Conservation (phyloP, 306 rosid genomes). For the Phaseolus lunatus region DNA sequence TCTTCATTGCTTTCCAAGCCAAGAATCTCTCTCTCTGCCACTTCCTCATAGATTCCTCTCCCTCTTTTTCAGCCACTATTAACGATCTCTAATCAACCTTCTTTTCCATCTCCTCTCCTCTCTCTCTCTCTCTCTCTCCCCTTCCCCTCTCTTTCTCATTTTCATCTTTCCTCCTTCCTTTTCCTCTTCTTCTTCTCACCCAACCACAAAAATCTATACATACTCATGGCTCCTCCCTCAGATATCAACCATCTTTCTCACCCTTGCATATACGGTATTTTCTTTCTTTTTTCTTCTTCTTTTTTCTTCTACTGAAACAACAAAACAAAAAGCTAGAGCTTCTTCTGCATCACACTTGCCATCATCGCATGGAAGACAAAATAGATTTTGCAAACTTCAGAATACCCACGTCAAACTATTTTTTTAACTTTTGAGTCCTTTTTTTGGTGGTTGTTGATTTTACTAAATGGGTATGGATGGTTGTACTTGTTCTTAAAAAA, state of each 20-base stretch:
- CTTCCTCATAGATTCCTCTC: slow-evolving; percentile 68
- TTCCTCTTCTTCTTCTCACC: slow-evolving; percentile 36
- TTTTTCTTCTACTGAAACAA: background rate
- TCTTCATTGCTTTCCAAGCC: slow-evolving; percentile 79
- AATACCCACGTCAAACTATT: background rate
- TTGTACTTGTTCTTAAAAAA: background rate
- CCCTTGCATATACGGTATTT: slow-evolving; percentile 81
- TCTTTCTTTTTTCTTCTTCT: background rate
- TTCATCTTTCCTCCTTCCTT: slow-evolving; percentile 42
- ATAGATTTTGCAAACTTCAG: background rate
- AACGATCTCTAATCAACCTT: slow-evolving; percentile 59
- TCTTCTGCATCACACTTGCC: slow-evolving; percentile 20
- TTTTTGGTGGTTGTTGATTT: slow-evolving; percentile 23
- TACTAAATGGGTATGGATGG: slow-evolving; percentile 31
- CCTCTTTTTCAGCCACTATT: slow-evolving; percentile 55
- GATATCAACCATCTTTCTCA: slow-evolving; percentile 76
- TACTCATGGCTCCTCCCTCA: slow-evolving; percentile 65
- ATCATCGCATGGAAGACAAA: slow-evolving; percentile 18
- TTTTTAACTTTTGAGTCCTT: slow-evolving; percentile 14
- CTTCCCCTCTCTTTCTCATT: background rate
- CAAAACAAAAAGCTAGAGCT: background rate
- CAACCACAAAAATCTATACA: slow-evolving; percentile 54
- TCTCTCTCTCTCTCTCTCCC: background rate
- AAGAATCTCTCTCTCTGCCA: slow-evolving; percentile 68
- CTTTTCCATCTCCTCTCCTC: slow-evolving; percentile 44